A percentile compares a stretch with the other conserved stretches of the same genome.
Conservation (phyloP, 2,329 filamentous ascomycete species). For the Calonectria pseudoturangicola region DNA sequence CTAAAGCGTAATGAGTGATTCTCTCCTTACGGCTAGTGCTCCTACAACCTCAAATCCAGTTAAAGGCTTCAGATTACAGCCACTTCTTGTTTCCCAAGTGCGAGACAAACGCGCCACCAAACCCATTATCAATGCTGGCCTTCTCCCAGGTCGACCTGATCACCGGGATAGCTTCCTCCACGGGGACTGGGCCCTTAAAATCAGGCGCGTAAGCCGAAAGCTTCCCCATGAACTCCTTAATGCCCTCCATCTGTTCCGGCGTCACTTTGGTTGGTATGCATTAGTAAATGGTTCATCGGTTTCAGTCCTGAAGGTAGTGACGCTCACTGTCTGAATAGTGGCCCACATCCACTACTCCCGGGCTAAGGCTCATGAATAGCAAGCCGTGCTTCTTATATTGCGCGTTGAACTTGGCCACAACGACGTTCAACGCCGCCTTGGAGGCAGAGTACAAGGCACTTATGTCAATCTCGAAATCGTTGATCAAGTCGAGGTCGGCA, state of each 20-base stretch:
- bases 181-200: slow-evolving; percentile 58
- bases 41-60: too few species aligned
- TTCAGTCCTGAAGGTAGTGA: too few species aligned
- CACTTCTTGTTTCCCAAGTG: slow-evolving; percentile 73
- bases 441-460: slow-evolving; percentile 65
- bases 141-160: slow-evolving; percentile 60
- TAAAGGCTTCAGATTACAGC: slow-evolving; percentile 59
- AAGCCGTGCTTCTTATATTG: slow-evolving; percentile 70
- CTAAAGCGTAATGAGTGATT: too few species aligned
- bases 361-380: slow-evolving; percentile 70
- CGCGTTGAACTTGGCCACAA: slow-evolving; percentile 71
- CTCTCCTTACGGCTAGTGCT: too few species aligned
- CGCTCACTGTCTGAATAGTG: slow-evolving; percentile 25
- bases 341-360: slow-evolving; percentile 70
- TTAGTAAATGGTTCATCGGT: too few species aligned
- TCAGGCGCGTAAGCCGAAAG: slow-evolving; percentile 63
- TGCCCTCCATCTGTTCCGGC: slow-evolving; percentile 51
- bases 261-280: slow-evolving; percentile 39
- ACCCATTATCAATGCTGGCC: slow-evolving; percentile 64
- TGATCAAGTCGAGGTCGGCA: slow-evolving; percentile 67
- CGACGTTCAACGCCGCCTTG: slow-evolving; percentile 72
- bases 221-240: slow-evolving; percentile 53
- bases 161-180: slow-evolving; percentile 59
- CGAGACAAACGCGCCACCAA: slow-evolving; percentile 71
- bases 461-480: slow-evolving; percentile 59